These are phyloP conservation scores for Blastobotrys buckinghamii DNA, from an alignment of 1,139 yeast species.

Conservation along the genomic window DNA sequence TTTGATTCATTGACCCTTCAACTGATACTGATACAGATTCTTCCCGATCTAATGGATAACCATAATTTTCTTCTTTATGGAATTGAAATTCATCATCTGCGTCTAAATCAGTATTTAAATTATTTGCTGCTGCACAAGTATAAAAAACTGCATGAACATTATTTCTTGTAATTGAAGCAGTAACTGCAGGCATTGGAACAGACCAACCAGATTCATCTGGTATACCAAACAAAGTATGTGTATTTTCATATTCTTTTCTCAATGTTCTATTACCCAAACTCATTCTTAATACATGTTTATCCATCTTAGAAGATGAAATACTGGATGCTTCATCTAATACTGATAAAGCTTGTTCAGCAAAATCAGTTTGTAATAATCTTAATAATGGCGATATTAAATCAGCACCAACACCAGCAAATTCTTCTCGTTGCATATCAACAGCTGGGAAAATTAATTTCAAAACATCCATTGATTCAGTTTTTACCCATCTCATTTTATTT, in stretches of 20 bases:
- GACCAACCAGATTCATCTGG: conserved; percentile 99
- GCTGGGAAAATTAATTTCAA: conserved; percentile 69
- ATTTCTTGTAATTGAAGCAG: conserved; percentile 81
- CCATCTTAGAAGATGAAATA: conserved; percentile 87
- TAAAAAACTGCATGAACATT: conserved; percentile 94
- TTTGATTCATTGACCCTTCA: conserved; percentile 78
- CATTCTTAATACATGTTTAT: conserved; percentile 86
- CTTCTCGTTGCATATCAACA: conserved; percentile 71
- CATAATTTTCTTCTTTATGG: conserved; percentile 53
- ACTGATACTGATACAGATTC: conserved; percentile 45
- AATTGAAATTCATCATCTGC: conserved; percentile 31
- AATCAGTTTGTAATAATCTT: conserved; percentile 75
- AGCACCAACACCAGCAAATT: conserved; percentile 88
- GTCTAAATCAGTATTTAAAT: conserved; percentile 11
- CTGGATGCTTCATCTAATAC: conserved; percentile 81
- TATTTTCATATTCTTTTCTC: conserved; percentile 74
- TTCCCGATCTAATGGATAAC: conserved; percentile 34
- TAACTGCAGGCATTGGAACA: conserved; percentile 87
- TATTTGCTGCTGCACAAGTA: conserved; percentile 48
- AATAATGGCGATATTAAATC: conserved; percentile 87
- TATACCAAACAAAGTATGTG: conserved; percentile 88
- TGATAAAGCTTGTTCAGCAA: conserved; percentile 81
- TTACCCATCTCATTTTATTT: conserved; percentile 73
- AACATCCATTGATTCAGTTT: conserved; percentile 69
- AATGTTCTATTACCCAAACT: conserved; percentile 78